phyloP scores from a whole-genome alignment of 768 basidiomycete species.

The Gymnopilus junonius region DNA sequence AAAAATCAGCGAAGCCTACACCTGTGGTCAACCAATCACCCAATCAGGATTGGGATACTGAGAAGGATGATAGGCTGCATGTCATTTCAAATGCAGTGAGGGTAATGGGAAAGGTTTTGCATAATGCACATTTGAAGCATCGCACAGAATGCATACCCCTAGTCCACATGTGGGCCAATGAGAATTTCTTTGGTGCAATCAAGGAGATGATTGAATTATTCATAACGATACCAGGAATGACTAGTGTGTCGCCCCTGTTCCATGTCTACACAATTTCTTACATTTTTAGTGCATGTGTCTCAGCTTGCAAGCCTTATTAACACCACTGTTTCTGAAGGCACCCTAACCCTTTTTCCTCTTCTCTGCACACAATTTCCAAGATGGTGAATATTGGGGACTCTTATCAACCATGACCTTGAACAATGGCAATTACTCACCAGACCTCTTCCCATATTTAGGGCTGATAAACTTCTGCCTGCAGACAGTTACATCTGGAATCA shows the following conservation, averaged over 20 bases:
- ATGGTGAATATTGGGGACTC: slow-evolving; percentile 2
- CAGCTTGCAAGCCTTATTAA: neutral
- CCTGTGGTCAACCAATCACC: neutral
- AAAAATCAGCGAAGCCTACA: neutral
- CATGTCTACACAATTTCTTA: neutral
- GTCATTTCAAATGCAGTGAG: neutral
- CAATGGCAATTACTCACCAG: neutral
- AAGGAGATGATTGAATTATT: neutral
- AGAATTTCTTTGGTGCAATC: neutral
- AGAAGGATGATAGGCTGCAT: neutral
- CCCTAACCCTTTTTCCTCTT: neutral
- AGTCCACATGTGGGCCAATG: slow-evolving; percentile 7
- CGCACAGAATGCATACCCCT: neutral
- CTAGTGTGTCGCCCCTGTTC: neutral
- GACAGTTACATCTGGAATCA: slow-evolving; percentile 6
- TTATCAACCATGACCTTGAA: neutral
- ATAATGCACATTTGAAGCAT: neutral
- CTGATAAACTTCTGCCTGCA: neutral
- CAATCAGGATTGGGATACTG: neutral
- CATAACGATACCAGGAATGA: slow-evolving; percentile 1
- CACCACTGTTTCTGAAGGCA: neutral
- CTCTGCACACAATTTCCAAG: slow-evolving; percentile 4
- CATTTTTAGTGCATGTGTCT: neutral
- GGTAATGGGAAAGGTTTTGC: neutral
- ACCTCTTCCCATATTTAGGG: slow-evolving; percentile 1